These are phyloP conservation scores for Seminavis robusta DNA, from an alignment of 108 stramenopile genomes.

Conservation along the genomic window DNA sequence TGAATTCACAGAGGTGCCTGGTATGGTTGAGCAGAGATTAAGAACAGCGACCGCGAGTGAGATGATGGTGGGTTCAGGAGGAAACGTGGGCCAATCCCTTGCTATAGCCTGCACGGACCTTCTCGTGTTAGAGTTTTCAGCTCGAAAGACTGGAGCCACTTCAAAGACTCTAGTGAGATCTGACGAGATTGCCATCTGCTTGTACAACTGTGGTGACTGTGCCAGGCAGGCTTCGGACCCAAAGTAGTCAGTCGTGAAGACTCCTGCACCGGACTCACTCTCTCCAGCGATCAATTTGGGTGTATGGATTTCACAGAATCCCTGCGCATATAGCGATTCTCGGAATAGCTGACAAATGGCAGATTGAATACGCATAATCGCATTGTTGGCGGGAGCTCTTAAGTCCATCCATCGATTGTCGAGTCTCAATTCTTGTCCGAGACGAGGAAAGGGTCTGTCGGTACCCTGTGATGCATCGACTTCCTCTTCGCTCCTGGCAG, in stretches of 20 bases:
- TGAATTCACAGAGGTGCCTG: conserved; percentile 97
- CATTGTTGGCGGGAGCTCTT: conserved; percentile 94
- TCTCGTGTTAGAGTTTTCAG: conserved; percentile 94
- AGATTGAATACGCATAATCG: conserved; percentile 90
- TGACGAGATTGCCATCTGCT: conserved; percentile 97
- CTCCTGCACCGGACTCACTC: conserved; percentile 93
- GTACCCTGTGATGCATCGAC: conserved; percentile 90
- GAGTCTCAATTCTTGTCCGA: conserved; percentile 88
- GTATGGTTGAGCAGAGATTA: too few relatives aligned
- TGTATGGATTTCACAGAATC: conserved; percentile 93
- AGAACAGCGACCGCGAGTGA: too few relatives aligned
- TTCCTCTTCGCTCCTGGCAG: conserved; percentile 84
- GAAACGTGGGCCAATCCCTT: too few relatives aligned
- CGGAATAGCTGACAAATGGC: conserved; percentile 91
- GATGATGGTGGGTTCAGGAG: too few relatives aligned
- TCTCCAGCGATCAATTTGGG: conserved; percentile 96
- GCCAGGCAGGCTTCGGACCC: conserved; percentile 94
- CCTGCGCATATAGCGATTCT: conserved; percentile 87
- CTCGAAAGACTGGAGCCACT: conserved; percentile 95
- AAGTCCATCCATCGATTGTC: conserved; percentile 96
- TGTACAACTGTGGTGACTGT: conserved; percentile 97
- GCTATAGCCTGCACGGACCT: too few relatives aligned
- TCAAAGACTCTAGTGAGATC: conserved; percentile 94
- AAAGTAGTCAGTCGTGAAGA: conserved; percentile 97
- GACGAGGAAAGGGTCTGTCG: conserved; percentile 91